A percentile compares a stretch with the other conserved stretches of the same genome.
Conservation (phyloP, 2,329 filamentous ascomycete genomes). For the Drechmeria coniospora region DNA sequence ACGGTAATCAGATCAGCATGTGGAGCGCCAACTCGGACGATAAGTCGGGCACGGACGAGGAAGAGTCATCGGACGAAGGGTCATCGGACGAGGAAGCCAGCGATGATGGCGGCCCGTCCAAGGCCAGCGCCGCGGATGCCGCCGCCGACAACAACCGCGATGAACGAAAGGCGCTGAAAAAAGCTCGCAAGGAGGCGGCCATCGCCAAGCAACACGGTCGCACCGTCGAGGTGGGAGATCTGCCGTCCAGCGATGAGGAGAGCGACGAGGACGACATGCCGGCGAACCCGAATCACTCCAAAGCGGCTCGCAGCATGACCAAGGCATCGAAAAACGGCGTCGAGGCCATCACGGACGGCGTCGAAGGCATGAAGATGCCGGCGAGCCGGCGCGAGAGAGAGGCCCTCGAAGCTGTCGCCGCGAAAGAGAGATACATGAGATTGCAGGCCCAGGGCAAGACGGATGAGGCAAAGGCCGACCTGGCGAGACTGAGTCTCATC, state of each 20-base stretch:
- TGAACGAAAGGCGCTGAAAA: slow-evolving; percentile 72
- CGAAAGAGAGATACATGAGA: slow-evolving; percentile 82
- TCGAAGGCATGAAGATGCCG: slow-evolving; percentile 36
- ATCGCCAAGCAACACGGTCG: slow-evolving; percentile 60
- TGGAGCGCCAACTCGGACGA: slow-evolving; percentile 50
- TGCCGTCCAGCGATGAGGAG: slow-evolving; percentile 59
- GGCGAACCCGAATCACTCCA: slow-evolving; percentile 83
- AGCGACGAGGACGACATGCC: slow-evolving; percentile 50
- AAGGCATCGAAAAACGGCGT: slow-evolving; percentile 20
- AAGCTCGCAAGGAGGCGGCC: slow-evolving; percentile 82
- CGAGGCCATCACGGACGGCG: slow-evolving; percentile 35
- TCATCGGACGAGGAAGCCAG: slow-evolving; percentile 36
- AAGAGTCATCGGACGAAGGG: slow-evolving; percentile 38
- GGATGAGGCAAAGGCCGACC: slow-evolving; percentile 79
- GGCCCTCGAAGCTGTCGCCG: slow-evolving; percentile 72
- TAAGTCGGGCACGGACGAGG: slow-evolving; percentile 33
- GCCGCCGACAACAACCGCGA: slow-evolving; percentile 53
- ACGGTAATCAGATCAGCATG: slow-evolving; percentile 80
- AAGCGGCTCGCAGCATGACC: slow-evolving; percentile 49
- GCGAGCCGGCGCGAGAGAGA: slow-evolving; percentile 44
- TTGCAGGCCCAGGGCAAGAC: slow-evolving; percentile 91
- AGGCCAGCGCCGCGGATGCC: slow-evolving; percentile 8
- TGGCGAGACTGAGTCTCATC: slow-evolving; percentile 69
- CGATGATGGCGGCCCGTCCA: slow-evolving; percentile 27
- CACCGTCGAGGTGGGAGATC: slow-evolving; percentile 65